phyloP scores from a whole-genome alignment of 805 yeast species.

The Ogataea kodamae region DNA sequence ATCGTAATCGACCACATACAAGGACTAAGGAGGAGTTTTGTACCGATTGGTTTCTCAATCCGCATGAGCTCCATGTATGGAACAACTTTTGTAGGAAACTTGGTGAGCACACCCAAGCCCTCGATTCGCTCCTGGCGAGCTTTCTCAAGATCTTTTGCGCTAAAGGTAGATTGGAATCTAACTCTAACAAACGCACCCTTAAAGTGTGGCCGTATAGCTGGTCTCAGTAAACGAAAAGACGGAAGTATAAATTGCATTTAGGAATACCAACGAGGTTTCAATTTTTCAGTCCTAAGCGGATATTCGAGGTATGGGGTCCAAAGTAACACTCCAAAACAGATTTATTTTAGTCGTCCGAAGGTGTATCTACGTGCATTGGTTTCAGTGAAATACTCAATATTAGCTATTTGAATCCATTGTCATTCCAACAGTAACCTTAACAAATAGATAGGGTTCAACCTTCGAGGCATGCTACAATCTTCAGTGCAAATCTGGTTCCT shows the following conservation, averaged over 20 bases:
- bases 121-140: slow-evolving; percentile 50
- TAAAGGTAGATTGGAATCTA: slow-evolving; percentile 22
- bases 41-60: slow-evolving; percentile 94
- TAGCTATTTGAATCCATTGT: too few relatives aligned
- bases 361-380: too few relatives aligned
- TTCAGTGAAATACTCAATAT: too few relatives aligned
- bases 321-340: too few relatives aligned
- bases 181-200: slow-evolving; percentile 1
- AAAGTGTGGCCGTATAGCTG: slow-evolving; percentile 1
- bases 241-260: slow-evolving; percentile 2
- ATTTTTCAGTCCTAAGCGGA: too few relatives aligned
- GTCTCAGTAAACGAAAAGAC: slow-evolving; percentile 4
- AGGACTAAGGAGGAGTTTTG: slow-evolving; percentile 77
- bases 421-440: too few relatives aligned
- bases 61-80: slow-evolving; percentile 94
- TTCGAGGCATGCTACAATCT: too few relatives aligned
- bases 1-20: slow-evolving; percentile 90
- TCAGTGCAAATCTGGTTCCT: slow-evolving; percentile 1
- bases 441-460: too few relatives aligned
- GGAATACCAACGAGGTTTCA: too few relatives aligned
- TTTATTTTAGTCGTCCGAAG: too few relatives aligned
- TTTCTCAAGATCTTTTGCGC: slow-evolving; percentile 42
- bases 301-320: too few relatives aligned
- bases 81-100: slow-evolving; percentile 67
- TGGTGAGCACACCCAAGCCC: slow-evolving; percentile 48